Conservation (phyloP, 23 red algal genomes). For the Gracilaria caudata region DNA sequence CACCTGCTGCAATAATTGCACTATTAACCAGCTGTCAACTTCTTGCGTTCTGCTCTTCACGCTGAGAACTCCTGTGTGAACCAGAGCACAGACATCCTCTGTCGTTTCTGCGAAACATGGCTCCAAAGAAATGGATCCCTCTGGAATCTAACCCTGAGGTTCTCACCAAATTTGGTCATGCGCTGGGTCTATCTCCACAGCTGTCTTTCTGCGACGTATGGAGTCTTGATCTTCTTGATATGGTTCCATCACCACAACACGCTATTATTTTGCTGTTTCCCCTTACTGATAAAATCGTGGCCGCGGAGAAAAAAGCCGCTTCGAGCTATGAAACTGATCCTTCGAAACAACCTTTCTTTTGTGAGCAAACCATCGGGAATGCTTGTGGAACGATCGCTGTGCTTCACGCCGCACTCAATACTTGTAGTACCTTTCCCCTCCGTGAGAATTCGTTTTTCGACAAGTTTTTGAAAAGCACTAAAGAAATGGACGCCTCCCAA, state of each 20-base stretch:
- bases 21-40: too few relatives aligned
- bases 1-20: too few relatives aligned
- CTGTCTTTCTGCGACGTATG: slow-evolving; percentile 82
- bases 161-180: slow-evolving; percentile 67
- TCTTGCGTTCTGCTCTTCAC: too few relatives aligned
- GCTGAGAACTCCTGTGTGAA: too few relatives aligned
- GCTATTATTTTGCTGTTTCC: slow-evolving; percentile 94
- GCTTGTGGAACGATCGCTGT: slow-evolving; percentile 98
- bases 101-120: slow-evolving; percentile 16
- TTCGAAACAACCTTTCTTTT: slow-evolving; percentile 65
- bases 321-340: slow-evolving; percentile 33
- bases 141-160: slow-evolving; percentile 95
- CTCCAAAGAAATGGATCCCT: slow-evolving; percentile 85
- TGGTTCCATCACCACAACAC: slow-evolving; percentile 83
- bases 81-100: neutral
- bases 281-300: slow-evolving; percentile 57
- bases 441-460: slow-evolving; percentile 71
- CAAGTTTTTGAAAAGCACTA: slow-evolving; percentile 47
- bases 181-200: slow-evolving; percentile 75
- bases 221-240: slow-evolving; percentile 84
- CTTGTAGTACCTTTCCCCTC: slow-evolving; percentile 31
- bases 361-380: slow-evolving; percentile 90
- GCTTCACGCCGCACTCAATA: slow-evolving; percentile 87
- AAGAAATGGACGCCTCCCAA: slow-evolving; percentile 48
- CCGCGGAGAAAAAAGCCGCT: slow-evolving; percentile 7